These are phyloP conservation scores for Curvularia spicifera DNA, from an alignment of 2,329 filamentous ascomycete species.

Conservation along the genomic window DNA sequence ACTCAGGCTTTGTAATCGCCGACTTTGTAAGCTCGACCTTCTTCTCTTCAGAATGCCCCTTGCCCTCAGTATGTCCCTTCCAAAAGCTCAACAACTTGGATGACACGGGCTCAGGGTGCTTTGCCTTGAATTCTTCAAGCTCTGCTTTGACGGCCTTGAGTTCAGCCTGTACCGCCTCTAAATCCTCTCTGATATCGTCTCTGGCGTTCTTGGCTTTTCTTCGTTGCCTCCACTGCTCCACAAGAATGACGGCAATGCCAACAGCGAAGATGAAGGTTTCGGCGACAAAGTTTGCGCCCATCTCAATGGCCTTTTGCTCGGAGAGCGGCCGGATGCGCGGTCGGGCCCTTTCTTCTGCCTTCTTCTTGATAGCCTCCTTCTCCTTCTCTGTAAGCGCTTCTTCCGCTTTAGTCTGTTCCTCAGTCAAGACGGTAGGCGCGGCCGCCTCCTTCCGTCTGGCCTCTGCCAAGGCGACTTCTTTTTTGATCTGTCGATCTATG, in stretches of 20 bases:
- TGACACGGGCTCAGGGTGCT: slow-evolving; percentile 35
- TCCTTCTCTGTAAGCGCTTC: slow-evolving; percentile 57
- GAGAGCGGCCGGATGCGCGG: slow-evolving; percentile 68
- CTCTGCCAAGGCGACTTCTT: slow-evolving; percentile 63
- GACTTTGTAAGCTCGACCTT: slow-evolving; percentile 20
- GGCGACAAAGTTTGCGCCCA: slow-evolving; percentile 71
- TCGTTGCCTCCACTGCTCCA: slow-evolving; percentile 66
- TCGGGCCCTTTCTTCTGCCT: slow-evolving; percentile 48
- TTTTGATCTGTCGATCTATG: slow-evolving; percentile 58
- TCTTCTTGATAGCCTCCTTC: slow-evolving; percentile 57
- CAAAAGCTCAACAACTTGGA: slow-evolving; percentile 40
- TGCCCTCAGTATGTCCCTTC: slow-evolving; percentile 28
- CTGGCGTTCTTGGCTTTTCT: slow-evolving; percentile 66
- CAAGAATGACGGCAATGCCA: slow-evolving; percentile 66
- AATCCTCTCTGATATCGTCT: slow-evolving; percentile 65
- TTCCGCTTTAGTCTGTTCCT: slow-evolving; percentile 64
- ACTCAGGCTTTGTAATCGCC: slow-evolving; percentile 12
- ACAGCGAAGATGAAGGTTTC: slow-evolving; percentile 71
- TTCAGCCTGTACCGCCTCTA: slow-evolving; percentile 63
- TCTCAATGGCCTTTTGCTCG: slow-evolving; percentile 72
- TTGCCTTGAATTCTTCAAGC: slow-evolving; percentile 51
- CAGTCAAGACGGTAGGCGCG: slow-evolving; percentile 66
- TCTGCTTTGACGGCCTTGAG: slow-evolving; percentile 48
- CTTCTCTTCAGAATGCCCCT: slow-evolving; percentile 31
- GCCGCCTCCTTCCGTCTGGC: slow-evolving; percentile 59